Percentiles rank a stretch among this genome's conserved stretches.
Evolutionary conservation across 1,284 basidiomycete genomes (phyloP).

Genomic region (Ustilago trichophora): DNA sequence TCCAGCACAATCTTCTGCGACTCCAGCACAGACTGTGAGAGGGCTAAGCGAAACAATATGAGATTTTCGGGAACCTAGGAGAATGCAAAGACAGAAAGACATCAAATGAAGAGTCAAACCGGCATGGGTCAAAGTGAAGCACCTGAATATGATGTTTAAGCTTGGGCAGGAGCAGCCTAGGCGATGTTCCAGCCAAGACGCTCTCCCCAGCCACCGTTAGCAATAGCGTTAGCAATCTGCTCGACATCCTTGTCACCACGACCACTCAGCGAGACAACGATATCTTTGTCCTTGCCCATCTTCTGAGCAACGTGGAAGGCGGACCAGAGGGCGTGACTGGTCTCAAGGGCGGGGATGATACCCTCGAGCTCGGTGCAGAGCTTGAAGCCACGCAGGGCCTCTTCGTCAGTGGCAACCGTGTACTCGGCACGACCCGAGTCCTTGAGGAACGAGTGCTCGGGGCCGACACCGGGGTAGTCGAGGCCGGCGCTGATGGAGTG

Average conservation of each 20-base stretch:
- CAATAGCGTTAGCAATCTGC: constrained; percentile 76
- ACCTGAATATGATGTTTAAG: no score
- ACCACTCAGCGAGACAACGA: constrained; percentile 78
- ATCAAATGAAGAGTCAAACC: no score
- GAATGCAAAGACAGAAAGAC: background rate
- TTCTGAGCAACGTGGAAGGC: constrained; percentile 85
- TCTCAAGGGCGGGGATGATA: constrained; percentile 97
- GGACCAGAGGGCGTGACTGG: constrained; percentile 93
- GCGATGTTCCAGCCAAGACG: constrained; percentile 60
- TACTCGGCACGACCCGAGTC: constrained; percentile 93
- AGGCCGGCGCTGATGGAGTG: constrained; percentile 96
- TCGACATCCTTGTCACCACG: constrained; percentile 95
- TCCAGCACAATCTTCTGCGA: no score
- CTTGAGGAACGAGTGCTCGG: constrained; percentile 96
- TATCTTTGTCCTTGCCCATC: constrained; percentile 81
- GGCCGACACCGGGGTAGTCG: constrained; percentile 79
- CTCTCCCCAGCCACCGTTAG: constrained; percentile 60
- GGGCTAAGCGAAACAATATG: no score
- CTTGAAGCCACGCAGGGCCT: constrained; percentile 91
- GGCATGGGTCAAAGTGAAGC: no score
- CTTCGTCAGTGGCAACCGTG: constrained; percentile 88
- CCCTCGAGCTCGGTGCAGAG: constrained; percentile 91
- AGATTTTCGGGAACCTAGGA: no score
- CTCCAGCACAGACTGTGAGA: no score
- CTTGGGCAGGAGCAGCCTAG: no score